phyloP scores from a whole-genome alignment of 805 yeast genomes.

The Saccharomycopsis oosterbeekiorum region DNA sequence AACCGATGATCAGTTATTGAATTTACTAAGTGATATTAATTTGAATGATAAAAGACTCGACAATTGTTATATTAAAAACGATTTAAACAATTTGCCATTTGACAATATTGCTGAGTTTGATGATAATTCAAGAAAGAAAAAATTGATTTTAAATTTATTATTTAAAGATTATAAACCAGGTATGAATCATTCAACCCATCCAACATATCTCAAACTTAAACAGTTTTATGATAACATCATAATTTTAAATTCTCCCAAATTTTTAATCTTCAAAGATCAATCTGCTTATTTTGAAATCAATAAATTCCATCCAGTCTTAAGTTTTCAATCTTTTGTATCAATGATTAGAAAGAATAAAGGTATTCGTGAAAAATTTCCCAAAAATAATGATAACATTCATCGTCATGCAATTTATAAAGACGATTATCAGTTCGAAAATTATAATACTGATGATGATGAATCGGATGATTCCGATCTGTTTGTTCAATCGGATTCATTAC shows the following conservation, averaged over 20 bases:
- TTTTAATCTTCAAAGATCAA: slow-evolving; percentile 7
- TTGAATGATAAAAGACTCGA: background rate
- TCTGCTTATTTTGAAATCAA: slow-evolving; percentile 14
- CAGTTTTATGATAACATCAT: background rate
- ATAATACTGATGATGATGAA: slow-evolving; percentile 4
- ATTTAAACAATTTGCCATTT: background rate
- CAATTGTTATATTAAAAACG: background rate
- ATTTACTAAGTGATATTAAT: background rate
- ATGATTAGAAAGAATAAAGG: background rate
- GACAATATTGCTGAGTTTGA: background rate
- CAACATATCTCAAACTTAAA: background rate
- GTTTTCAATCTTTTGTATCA: slow-evolving; percentile 6
- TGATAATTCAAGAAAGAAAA: background rate
- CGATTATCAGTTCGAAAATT: slow-evolving; percentile 5
- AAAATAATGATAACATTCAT: background rate
- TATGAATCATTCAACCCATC: background rate
- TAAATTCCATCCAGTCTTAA: slow-evolving; percentile 3
- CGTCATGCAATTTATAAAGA: slow-evolving; percentile 1
- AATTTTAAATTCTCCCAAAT: background rate
- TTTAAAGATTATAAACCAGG: background rate
- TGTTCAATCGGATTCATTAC: background rate
- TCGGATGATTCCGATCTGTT: background rate
- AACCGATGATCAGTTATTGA: background rate
- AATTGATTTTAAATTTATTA: background rate
- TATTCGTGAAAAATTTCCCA: background rate